Evolutionary conservation across 345 rosid genomes (phyloP).

Genomic region (Eucalyptus tenuipes): DNA sequence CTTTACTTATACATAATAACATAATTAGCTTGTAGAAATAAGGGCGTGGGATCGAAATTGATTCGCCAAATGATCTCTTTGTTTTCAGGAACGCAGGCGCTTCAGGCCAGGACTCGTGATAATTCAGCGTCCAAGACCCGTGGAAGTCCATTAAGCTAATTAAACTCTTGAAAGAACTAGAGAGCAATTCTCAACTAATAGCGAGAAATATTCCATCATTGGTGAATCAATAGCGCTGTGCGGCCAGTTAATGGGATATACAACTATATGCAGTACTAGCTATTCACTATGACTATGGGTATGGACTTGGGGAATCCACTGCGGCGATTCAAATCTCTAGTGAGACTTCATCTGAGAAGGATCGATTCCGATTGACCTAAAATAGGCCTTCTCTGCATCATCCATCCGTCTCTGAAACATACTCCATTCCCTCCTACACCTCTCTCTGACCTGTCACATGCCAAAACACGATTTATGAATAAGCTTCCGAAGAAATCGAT

Average conservation of each 20-base stretch:
- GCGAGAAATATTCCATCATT: neutral
- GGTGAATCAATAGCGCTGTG: neutral
- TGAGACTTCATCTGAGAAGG: constrained; percentile 18
- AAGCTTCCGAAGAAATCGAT: neutral
- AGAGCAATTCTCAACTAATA: neutral
- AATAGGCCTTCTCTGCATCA: constrained; percentile 53
- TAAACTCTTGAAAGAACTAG: neutral
- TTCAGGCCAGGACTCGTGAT: neutral
- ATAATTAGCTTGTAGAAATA: neutral
- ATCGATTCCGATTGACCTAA: constrained; percentile 7
- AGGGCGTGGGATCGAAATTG: neutral
- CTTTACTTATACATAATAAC: neutral
- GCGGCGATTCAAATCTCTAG: neutral
- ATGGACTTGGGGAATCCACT: neutral
- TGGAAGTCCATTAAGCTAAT: neutral
- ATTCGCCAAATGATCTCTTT: neutral
- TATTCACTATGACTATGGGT: neutral
- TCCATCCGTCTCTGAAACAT: constrained; percentile 54
- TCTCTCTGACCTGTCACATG: constrained; percentile 62
- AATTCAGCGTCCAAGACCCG: neutral
- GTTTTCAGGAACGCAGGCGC: neutral
- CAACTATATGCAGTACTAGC: neutral
- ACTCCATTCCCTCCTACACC: constrained; percentile 80
- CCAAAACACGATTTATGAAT: neutral
- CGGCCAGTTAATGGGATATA: neutral